Base-by-base conservation (phyloP, 1,139 yeast genomes). In the Diutina rugosa region DNA sequence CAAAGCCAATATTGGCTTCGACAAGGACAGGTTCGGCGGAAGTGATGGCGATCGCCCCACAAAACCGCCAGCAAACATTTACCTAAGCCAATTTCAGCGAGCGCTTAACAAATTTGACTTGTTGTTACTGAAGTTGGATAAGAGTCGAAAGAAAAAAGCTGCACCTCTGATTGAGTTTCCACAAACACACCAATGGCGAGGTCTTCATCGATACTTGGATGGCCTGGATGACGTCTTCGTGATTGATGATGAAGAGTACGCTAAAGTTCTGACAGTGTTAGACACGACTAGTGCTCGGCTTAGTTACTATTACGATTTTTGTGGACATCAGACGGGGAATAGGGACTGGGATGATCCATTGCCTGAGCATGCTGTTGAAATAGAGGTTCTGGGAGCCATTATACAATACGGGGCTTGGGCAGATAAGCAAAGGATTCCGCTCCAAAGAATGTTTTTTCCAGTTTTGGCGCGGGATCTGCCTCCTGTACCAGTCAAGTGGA, bases 401-500 rank as follows among this genome's bases (percentile, higher is more conserved):
- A 72, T 90, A 0, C 86, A 86, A 62, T 91, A 89, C 64, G 99
- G 99, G 0, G 96, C 99, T 0, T 91, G 98, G 97, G 87, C 97
- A 0, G 96, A 91, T 59, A 80, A 91, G 53, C 96, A 93, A 67
- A 68, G 96, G 28, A 76, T 77, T 1, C 80, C 85, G 0, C 64
- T 91, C 9, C 93, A 86, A 59, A 70, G 74, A 9, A 72, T 84
- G 71, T 72, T 93, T 48, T 81, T 85, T 59, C 99, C 99, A 0
- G 67, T 79, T 0, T 67, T 83, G 7, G 81, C 87, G 41, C 71
- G 85, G 55, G 89, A 89, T 63, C 53, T 32, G 53, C 53, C 53
- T 3, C 53, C 53, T 7, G 44, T 49, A 9, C 53, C 53, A 4
- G n/a, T 32, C 9, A 38, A 49, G 8, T 49, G 45, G 44, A 16